A percentile compares a stretch with the other conserved stretches of the same genome.
Conservation (phyloP, 306 rosid species). For the Alnus glutinosa region DNA sequence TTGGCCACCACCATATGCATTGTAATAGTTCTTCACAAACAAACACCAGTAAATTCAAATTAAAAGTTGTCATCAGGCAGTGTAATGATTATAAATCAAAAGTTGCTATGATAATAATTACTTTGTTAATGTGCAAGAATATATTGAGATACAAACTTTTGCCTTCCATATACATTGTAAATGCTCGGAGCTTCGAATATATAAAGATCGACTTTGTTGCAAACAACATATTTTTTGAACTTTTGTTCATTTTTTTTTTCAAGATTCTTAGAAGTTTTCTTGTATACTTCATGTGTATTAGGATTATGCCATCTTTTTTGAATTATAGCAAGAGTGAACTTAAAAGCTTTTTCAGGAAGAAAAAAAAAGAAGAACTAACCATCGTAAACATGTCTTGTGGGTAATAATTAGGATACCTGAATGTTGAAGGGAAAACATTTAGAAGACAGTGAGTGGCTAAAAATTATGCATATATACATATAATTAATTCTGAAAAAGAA, state of each 20-base stretch:
- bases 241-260: too few relatives aligned
- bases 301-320: too few relatives aligned
- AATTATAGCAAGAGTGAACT: neutral
- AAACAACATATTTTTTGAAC: too few relatives aligned
- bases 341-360: neutral
- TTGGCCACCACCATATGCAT: conserved; percentile 56
- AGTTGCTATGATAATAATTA: neutral
- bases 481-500: conserved; percentile 1
- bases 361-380: conserved; percentile 33
- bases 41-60: conserved; percentile 8
- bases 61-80: neutral
- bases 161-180: neutral
- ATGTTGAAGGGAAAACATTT: conserved; percentile 15
- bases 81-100: neutral
- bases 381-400: conserved; percentile 46
- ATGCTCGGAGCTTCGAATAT: too few relatives aligned
- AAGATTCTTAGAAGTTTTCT: too few relatives aligned
- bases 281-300: too few relatives aligned
- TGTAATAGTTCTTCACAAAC: conserved; percentile 45
- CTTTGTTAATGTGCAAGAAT: neutral
- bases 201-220: too few relatives aligned
- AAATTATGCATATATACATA: neutral
- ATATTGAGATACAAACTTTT: neutral
- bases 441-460: conserved; percentile 13
- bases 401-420: conserved; percentile 54